Conservation (phyloP, 1,139 yeast genomes). For the Kodamaea derodonti region DNA sequence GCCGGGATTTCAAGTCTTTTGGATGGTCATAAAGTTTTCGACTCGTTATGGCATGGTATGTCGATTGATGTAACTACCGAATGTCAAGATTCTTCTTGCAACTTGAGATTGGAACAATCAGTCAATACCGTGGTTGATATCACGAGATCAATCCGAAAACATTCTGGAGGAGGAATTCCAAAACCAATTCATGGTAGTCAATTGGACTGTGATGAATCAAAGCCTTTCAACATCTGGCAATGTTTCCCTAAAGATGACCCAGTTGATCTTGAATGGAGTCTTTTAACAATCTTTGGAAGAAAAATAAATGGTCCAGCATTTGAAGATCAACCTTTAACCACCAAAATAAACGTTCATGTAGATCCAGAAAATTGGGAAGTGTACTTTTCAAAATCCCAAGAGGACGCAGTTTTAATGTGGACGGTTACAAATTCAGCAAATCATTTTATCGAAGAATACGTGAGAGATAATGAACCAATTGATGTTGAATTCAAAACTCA, state of each 20-base stretch:
- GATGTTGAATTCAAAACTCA: constrained; percentile 38
- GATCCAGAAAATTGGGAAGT: constrained; percentile 48
- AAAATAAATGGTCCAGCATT: constrained; percentile 62
- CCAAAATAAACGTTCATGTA: constrained; percentile 42
- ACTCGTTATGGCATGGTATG: constrained; percentile 93
- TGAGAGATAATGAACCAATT: constrained; percentile 29
- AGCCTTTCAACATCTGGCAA: constrained; percentile 51
- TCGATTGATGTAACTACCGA: constrained; percentile 74
- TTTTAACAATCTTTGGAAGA: constrained; percentile 69
- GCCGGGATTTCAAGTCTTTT: constrained; percentile 83
- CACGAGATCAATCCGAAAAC: constrained; percentile 59
- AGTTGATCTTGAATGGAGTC: constrained; percentile 47
- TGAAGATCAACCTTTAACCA: constrained; percentile 31
- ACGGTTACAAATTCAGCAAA: constrained; percentile 9
- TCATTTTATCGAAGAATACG: constrained; percentile 15
- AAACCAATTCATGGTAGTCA: constrained; percentile 68
- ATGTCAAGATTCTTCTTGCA: constrained; percentile 44
- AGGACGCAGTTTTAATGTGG: constrained; percentile 11
- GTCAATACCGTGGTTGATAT: constrained; percentile 75
- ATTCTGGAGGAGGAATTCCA: constrained; percentile 66
- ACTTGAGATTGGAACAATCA: constrained; percentile 59
- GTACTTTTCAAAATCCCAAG: constrained; percentile 18
- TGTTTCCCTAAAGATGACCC: constrained; percentile 76
- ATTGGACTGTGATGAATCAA: constrained; percentile 64
- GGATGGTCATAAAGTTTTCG: constrained; percentile 95